Base-by-base conservation (phyloP, 2,329 filamentous ascomycete genomes). In the Talaromyces islandicus region DNA sequence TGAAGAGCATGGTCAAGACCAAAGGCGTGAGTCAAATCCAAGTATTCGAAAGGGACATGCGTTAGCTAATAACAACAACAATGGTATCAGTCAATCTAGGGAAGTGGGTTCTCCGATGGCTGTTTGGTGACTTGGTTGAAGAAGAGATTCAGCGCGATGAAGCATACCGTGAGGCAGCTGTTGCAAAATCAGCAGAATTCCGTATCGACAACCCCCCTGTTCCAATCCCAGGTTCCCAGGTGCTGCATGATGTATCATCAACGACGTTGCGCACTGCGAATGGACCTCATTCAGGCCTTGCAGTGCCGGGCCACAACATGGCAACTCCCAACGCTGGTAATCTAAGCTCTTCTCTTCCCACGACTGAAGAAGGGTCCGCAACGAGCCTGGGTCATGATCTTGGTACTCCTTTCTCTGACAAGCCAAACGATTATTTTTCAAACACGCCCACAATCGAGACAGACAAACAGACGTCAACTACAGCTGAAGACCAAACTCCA, bases 51-150 rank as follows among this genome's bases (percentile, higher is more conserved):
- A 27, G 27, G n/a, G 24, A 14, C 9, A 3, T n/a, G 29, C 10
- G 14, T 17, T 52, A 52, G 25, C 48, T 52, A 52, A 52, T 19
- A 27, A 52, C 11, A 25, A 30, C 7, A 27, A 30, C 43, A 48
- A 12, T 32, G 4, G 25, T 38, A 17, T 27, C 64, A 94, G 90
- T 97, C 73, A 97, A 96, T 69, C 85, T 97, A 52, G 94, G 94
- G 9, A 96, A 96, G 80, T 99, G 94, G 94, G 86, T 97, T 52
- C 78, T 99, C 62, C 86, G 94, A 35, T 96, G 97, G 73, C 82
- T 99, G 0, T 99, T 99, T 76, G 87, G 88, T 10, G 89, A 89
- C 59, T 80, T 97, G 48, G 89, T 99, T 58, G 90, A 96, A 62
- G 92, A 97, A 72, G 91, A 97, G 72, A 89, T 96, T 66, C 87